Percentiles rank a stretch among this genome's conserved stretches.
These are phyloP conservation scores for Corylus heterophylla DNA, from an alignment of 306 rosid genomes.

Conservation along the genomic window DNA sequence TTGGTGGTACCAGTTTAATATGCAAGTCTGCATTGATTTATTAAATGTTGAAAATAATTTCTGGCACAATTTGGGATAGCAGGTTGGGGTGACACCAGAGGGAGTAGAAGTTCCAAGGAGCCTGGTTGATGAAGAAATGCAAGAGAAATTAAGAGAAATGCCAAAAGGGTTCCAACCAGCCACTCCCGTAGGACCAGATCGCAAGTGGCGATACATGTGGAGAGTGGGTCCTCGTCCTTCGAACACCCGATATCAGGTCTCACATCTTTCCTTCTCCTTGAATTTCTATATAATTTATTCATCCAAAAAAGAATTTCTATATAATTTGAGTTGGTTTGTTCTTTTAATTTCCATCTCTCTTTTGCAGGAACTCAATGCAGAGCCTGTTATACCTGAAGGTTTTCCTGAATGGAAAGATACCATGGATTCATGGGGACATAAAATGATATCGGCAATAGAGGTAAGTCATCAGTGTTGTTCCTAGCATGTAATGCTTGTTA, in stretches of 20 bases:
- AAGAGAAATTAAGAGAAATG: constrained; percentile 68
- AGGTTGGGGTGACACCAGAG: constrained; percentile 97
- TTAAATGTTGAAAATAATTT: neutral
- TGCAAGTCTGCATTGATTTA: neutral
- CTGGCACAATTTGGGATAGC: constrained; percentile 27
- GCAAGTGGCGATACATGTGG: constrained; percentile 96
- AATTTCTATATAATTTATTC: neutral
- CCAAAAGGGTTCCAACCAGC: constrained; percentile 63
- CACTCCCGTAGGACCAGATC: constrained; percentile 77
- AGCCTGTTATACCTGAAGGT: constrained; percentile 88
- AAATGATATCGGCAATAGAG: constrained; percentile 84
- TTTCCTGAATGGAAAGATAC: constrained; percentile 89
- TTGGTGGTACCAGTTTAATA: neutral
- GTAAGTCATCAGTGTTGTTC: constrained; percentile 32
- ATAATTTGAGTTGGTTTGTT: constrained; percentile 5
- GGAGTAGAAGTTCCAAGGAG: constrained; percentile 90
- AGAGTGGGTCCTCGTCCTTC: constrained; percentile 89
- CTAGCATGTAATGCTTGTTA: neutral
- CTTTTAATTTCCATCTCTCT: constrained; percentile 22
- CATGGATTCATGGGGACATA: constrained; percentile 94
- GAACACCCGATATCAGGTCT: constrained; percentile 74
- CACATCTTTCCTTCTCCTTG: neutral
- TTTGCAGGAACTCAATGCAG: constrained; percentile 82
- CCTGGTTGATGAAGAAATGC: constrained; percentile 87
- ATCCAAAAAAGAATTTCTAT: neutral